Conservation (phyloP, 495 filamentous ascomycete genomes). For the Peziza echinospora region DNA sequence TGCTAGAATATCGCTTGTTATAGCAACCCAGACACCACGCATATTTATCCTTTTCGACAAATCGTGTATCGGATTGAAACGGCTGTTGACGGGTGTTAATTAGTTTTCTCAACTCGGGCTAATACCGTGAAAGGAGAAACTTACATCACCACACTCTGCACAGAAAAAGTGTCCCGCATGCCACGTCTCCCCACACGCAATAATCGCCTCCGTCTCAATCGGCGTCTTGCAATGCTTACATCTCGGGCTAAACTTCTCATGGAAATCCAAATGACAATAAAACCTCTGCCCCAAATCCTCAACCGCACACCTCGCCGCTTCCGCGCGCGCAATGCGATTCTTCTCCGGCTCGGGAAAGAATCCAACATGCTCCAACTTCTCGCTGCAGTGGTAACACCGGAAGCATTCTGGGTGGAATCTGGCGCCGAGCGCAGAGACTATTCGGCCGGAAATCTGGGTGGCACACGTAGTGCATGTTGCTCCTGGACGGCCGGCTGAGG, state of each 20-base stretch:
- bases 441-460: constrained; percentile 65
- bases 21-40: constrained; percentile 93
- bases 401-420: constrained; percentile 93
- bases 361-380: constrained; percentile 75
- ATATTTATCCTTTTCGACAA: constrained; percentile 94
- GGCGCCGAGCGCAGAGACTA: constrained; percentile 53
- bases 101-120: constrained; percentile 2
- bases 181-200: constrained; percentile 86
- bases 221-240: constrained; percentile 95
- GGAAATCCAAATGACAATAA: constrained; percentile 96
- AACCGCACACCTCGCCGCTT: constrained; percentile 32
- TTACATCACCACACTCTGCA: constrained; percentile 83
- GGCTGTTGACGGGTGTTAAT: constrained; percentile 5
- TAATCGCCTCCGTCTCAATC: constrained; percentile 88
- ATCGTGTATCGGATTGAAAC: constrained; percentile 17
- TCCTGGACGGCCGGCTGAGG: constrained; percentile 35
- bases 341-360: constrained; percentile 79
- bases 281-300: constrained; percentile 47
- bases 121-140: constrained; percentile 6
- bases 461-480: constrained; percentile 70
- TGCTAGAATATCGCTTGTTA: constrained; percentile 67
- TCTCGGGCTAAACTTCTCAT: constrained; percentile 76
- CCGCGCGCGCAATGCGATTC: constrained; percentile 37
- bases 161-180: constrained; percentile 99
- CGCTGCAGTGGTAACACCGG: constrained; percentile 68